phyloP scores from a whole-genome alignment of 495 filamentous ascomycete species.

The Penicillium roqueforti region DNA sequence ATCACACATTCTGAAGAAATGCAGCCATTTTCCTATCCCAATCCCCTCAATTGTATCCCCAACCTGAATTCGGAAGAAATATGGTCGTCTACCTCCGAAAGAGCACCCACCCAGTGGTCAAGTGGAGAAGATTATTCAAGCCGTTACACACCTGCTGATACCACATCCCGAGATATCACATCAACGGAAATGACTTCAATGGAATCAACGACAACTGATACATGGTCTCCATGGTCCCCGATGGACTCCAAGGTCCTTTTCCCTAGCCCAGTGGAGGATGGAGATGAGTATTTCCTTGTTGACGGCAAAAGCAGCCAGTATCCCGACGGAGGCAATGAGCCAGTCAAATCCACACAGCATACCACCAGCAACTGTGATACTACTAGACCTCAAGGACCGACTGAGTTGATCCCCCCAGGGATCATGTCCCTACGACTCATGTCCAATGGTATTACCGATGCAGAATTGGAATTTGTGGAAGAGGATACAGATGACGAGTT shows the following conservation, averaged over 20 bases:
- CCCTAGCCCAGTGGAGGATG: constrained; percentile 1
- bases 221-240: constrained; percentile 29
- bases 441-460: background rate
- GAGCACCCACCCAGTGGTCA: background rate
- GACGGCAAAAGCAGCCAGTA: constrained; percentile 31
- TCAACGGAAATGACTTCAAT: constrained; percentile 18
- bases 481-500: constrained; percentile 5
- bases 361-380: background rate
- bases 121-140: constrained; percentile 1
- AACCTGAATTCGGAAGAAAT: background rate
- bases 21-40: background rate
- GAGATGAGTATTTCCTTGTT: constrained; percentile 33
- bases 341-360: constrained; percentile 17
- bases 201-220: constrained; percentile 14
- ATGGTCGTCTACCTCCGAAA: background rate
- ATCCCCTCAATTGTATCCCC: background rate
- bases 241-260: constrained; percentile 27
- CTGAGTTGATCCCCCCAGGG: background rate
- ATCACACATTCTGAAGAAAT: background rate
- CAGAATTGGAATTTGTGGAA: background rate
- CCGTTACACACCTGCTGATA: background rate
- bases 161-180: constrained; percentile 9
- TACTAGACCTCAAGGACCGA: background rate
- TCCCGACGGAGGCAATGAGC: constrained; percentile 26
- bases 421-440: background rate